Conservation (phyloP, 768 basidiomycete species). For the Rhizopogon salebrosus region DNA sequence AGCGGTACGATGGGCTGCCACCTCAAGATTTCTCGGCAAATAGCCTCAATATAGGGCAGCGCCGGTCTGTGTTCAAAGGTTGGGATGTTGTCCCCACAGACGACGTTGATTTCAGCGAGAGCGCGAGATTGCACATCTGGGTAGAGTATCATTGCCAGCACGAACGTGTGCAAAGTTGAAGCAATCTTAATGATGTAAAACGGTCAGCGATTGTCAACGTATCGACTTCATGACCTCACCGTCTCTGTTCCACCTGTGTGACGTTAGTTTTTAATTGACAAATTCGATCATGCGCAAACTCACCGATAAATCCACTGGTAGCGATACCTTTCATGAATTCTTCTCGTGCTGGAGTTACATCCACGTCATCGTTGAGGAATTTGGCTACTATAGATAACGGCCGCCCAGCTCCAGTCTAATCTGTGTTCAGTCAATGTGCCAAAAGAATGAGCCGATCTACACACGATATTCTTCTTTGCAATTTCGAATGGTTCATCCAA, state of each 20-base stretch:
- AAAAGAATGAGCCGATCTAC: background rate
- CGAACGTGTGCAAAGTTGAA: conserved; percentile 12
- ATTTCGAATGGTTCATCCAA: conserved; percentile 18
- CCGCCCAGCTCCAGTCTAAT: background rate
- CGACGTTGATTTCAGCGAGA: conserved; percentile 21
- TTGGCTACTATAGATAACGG: background rate
- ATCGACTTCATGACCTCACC: conserved; percentile 7
- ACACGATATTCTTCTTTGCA: conserved; percentile 22
- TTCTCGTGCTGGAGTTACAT: background rate
- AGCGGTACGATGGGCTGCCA: conserved; percentile 14
- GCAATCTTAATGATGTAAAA: conserved; percentile 8
- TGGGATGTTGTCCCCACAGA: conserved; percentile 19
- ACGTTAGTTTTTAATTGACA: background rate
- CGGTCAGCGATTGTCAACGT: background rate
- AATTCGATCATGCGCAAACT: background rate
- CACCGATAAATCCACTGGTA: background rate
- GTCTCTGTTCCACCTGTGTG: conserved; percentile 14
- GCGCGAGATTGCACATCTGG: conserved; percentile 21
- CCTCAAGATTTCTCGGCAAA: conserved; percentile 20
- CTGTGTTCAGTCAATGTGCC: background rate
- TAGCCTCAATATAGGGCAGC: conserved; percentile 21
- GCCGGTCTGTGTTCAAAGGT: conserved; percentile 17
- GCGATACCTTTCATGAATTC: background rate
- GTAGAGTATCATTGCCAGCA: conserved; percentile 21
- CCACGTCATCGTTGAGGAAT: background rate